Evolutionary conservation across 2,329 filamentous ascomycete species (phyloP), one percentile per base, ranked within the genome.

Genomic region (Septoria petroselini): DNA sequence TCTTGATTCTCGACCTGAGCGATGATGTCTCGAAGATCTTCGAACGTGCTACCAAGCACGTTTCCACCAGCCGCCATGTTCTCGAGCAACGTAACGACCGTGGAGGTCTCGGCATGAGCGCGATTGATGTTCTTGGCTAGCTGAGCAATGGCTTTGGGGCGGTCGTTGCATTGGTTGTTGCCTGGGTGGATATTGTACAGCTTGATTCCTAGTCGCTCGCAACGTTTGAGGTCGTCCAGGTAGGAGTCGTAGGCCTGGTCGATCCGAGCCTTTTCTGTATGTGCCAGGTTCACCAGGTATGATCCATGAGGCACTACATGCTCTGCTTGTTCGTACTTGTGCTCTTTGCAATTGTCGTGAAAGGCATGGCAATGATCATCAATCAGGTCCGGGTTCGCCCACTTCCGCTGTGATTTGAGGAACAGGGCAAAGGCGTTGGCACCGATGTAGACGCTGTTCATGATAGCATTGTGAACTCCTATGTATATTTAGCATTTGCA

Each of bases 151-250:
- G 91, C 91, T 15, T 82, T 83, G 0, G 77, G 73, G 29, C 85
- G 81, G 3, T 79, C 76, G 12, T 55, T 61, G 49, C 85, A 70
- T 34, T 70, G 86, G 1, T 85, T 85, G 50, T 85, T 91, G 15
- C 93, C 93, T 0, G 93, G 93, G 66, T 98, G 93, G 73, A 98
- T 97, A 71, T 98, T 98, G 75, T 97, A 98, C n/a, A 96, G 78
- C 54, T 73, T 77, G 63, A 98, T 95, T 1, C 90, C 89, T 0
- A 98, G 80, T 38, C 79, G 77, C 64, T 95, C 87, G 68, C 93
- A 97, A 7, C 93, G 83, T 42, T 81, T 74, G 1, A 98, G 76
- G 67, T 98, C 93, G 62, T 98, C 91, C 12, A 95, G 65, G 68
- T 98, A 98, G 50, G 83, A 81, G 31, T 75, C 78, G 66, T 95